Percentiles rank a stretch among this genome's conserved stretches.
phyloP scores from a whole-genome alignment of 1,284 basidiomycete genomes.

The Ustilago loliicola region DNA sequence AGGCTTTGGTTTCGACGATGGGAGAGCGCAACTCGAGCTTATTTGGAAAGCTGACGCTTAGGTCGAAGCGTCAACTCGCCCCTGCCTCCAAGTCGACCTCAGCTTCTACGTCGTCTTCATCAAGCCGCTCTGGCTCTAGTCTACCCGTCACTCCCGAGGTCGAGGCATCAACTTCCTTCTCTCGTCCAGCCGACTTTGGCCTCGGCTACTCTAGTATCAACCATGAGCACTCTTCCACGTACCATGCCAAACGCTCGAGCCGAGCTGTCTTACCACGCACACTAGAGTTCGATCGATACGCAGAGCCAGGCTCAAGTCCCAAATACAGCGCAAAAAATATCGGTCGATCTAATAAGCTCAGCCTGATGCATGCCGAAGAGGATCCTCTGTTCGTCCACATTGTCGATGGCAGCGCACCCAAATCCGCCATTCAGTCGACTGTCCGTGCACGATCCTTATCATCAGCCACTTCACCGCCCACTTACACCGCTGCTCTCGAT shows the following conservation, averaged over 20 bases:
- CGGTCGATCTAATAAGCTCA: conserved; percentile 23
- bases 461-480: conserved; percentile 6
- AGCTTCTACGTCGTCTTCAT: neutral
- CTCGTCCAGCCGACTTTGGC: conserved; percentile 29
- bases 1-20: conserved; percentile 12
- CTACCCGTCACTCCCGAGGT: conserved; percentile 9
- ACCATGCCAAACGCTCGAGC: conserved; percentile 23
- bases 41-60: conserved; percentile 32
- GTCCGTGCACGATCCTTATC: conserved; percentile 20
- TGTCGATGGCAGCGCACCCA: too few species aligned
- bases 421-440: conserved; percentile 39
- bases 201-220: conserved; percentile 53
- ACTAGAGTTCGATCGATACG: conserved; percentile 28
- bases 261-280: neutral
- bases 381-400: too few species aligned
- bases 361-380: conserved; percentile 14
- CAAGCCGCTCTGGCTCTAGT: conserved; percentile 12
- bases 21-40: conserved; percentile 36
- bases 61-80: conserved; percentile 20
- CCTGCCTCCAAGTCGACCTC: conserved; percentile 2
- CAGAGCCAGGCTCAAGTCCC: conserved; percentile 19
- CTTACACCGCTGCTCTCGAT: neutral
- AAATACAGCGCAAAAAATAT: neutral
- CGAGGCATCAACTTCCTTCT: conserved; percentile 24
- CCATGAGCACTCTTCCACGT: conserved; percentile 21